phyloP scores from a whole-genome alignment of 78 protist species.

The Isochrysis galbana region DNA sequence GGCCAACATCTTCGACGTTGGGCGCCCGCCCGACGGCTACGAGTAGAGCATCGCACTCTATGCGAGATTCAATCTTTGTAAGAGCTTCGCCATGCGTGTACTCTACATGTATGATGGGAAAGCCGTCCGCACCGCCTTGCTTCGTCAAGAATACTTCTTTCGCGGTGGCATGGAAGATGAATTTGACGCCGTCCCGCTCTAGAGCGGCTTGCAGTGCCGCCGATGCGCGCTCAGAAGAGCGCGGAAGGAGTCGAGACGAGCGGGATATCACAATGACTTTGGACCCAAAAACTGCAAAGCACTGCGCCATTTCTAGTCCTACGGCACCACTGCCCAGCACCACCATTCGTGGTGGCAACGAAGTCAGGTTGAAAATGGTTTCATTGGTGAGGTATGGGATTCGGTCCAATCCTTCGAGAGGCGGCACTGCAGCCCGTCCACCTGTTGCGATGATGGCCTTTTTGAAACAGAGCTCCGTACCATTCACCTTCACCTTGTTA shows the following conservation, averaged over 20 bases:
- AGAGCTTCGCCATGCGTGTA: too few relatives aligned
- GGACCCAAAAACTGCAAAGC: constrained; percentile 58
- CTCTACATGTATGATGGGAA: too few relatives aligned
- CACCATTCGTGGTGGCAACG: constrained; percentile 58
- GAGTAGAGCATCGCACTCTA: constrained; percentile 44
- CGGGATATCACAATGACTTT: background rate
- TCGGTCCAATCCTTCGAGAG: constrained; percentile 32
- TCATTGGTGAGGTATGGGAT: constrained; percentile 48
- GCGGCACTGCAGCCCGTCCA: constrained; percentile 52
- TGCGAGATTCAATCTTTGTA: too few relatives aligned
- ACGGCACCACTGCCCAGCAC: constrained; percentile 73
- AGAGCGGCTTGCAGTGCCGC: background rate
- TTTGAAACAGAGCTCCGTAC: constrained; percentile 38
- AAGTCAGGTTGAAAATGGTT: constrained; percentile 55
- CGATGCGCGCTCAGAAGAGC: background rate
- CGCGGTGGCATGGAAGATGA: background rate
- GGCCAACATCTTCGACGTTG: constrained; percentile 50
- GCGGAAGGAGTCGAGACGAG: background rate
- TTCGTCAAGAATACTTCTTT: too few relatives aligned
- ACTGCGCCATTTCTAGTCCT: constrained; percentile 75
- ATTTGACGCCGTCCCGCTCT: background rate
- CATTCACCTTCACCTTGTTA: constrained; percentile 42
- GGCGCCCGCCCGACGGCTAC: constrained; percentile 68
- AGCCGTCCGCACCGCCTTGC: background rate
- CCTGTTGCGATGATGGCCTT: constrained; percentile 67